phyloP scores from a whole-genome alignment of 495 filamentous ascomycete species.

The Aspergillus olivimuriae region DNA sequence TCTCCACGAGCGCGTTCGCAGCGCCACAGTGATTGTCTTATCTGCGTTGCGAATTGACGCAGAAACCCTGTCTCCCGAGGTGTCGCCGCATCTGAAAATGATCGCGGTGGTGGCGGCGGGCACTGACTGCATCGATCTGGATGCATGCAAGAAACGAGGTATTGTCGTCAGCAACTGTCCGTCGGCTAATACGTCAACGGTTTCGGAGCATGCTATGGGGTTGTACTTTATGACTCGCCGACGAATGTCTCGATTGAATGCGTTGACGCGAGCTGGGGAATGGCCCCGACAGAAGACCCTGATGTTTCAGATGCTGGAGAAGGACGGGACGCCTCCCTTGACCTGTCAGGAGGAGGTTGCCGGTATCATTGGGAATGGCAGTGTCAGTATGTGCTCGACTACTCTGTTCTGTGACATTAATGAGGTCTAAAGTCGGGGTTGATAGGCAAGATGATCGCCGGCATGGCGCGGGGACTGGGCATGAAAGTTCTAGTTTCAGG shows the following conservation, averaged over 20 bases:
- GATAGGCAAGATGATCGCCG: constrained; percentile 23
- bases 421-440: constrained; percentile 7
- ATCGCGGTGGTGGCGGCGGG: constrained; percentile 49
- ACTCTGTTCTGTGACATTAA: not conserved
- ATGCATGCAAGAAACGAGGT: constrained; percentile 39
- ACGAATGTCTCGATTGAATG: constrained; percentile 36
- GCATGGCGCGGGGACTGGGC: constrained; percentile 19
- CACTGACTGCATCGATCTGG: constrained; percentile 47
- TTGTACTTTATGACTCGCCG: constrained; percentile 49
- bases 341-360: constrained; percentile 27
- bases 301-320: constrained; percentile 17
- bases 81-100: constrained; percentile 35
- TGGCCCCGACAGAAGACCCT: constrained; percentile 16
- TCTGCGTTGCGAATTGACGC: constrained; percentile 35
- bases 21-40: constrained; percentile 45
- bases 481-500: constrained; percentile 29
- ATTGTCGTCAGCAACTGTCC: constrained; percentile 45
- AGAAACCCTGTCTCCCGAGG: constrained; percentile 25
- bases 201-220: constrained; percentile 48
- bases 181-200: constrained; percentile 43
- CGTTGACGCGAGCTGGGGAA: constrained; percentile 23
- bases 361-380: constrained; percentile 28
- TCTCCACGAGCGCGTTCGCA: constrained; percentile 34
- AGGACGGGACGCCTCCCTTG: constrained; percentile 15
- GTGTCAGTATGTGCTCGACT: constrained; percentile 18